Percentiles rank a stretch among this genome's conserved stretches.
Conservation (phyloP, 768 basidiomycete genomes). For the Tephrocybe rancida region DNA sequence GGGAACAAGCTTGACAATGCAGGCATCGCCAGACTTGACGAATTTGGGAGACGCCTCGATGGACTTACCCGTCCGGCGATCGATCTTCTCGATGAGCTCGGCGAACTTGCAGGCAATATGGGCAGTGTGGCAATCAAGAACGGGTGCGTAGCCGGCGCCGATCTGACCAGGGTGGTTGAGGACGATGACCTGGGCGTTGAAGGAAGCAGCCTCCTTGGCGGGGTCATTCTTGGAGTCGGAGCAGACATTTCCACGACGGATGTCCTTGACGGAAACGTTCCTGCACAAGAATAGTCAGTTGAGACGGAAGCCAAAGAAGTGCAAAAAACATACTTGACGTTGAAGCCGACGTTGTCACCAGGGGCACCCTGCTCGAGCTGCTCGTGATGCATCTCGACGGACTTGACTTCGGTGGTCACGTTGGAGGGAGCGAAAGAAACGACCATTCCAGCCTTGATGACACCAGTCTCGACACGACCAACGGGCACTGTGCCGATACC, state of each 20-base stretch:
- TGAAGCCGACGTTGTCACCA: constrained; percentile 99
- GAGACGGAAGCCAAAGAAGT: not conserved
- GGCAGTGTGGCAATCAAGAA: constrained; percentile 99
- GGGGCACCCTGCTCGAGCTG: constrained; percentile 93
- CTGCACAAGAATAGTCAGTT: constrained; percentile 36
- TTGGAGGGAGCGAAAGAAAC: constrained; percentile 96
- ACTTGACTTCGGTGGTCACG: constrained; percentile 99
- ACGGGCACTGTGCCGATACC: constrained; percentile 99
- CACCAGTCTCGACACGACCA: constrained; percentile 99
- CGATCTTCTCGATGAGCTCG: constrained; percentile 98
- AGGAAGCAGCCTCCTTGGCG: constrained; percentile 97
- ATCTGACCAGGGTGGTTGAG: constrained; percentile 99
- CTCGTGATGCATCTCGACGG: constrained; percentile 99
- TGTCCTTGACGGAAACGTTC: constrained; percentile 99
- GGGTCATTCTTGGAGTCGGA: constrained; percentile 99
- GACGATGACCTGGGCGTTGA: constrained; percentile 99
- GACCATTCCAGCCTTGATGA: constrained; percentile 99
- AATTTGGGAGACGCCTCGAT: constrained; percentile 91
- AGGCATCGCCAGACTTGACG: constrained; percentile 99
- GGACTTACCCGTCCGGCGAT: constrained; percentile 95
- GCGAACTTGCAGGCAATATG: constrained; percentile 99
- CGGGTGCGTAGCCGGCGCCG: constrained; percentile 97
- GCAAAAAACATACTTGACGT: constrained; percentile 76
- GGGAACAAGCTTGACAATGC: constrained; percentile 96
- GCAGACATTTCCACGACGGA: constrained; percentile 98